A percentile compares a stretch with the other conserved stretches of the same genome.
Conservation (phyloP, 208 protist species). For the Leishmania turanica region DNA sequence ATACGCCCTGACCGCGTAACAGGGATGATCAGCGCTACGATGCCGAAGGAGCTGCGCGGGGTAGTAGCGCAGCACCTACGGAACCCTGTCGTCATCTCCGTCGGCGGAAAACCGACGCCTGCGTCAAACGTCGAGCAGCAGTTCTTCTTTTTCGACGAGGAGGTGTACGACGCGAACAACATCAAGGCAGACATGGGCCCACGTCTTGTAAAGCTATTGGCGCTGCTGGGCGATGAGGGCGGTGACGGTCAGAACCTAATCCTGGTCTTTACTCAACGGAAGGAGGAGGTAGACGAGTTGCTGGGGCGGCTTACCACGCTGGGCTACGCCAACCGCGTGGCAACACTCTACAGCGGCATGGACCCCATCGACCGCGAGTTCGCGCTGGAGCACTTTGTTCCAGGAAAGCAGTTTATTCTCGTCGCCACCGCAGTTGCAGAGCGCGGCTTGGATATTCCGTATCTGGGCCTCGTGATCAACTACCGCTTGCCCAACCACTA, state of each 20-base stretch:
- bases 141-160: slow-evolving; percentile 91
- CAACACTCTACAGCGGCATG: slow-evolving; percentile 91
- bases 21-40: slow-evolving; percentile 93
- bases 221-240: slow-evolving; percentile 87
- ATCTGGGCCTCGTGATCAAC: slow-evolving; percentile 99
- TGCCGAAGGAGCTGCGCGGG: slow-evolving; percentile 87
- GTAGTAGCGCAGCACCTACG: slow-evolving; percentile 69
- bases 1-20: slow-evolving; percentile 88
- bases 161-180: slow-evolving; percentile 75
- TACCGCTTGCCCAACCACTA: slow-evolving; percentile 99
- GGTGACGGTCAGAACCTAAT: slow-evolving; percentile 70
- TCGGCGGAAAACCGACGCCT: slow-evolving; percentile 84
- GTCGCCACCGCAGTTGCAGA: slow-evolving; percentile 89
- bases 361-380: slow-evolving; percentile 91
- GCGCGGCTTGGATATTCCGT: slow-evolving; percentile 97
- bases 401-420: slow-evolving; percentile 88
- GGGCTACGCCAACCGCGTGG: slow-evolving; percentile 84
- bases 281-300: slow-evolving; percentile 91
- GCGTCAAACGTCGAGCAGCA: slow-evolving; percentile 91
- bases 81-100: slow-evolving; percentile 86
- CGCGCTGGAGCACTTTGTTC: slow-evolving; percentile 86
- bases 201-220: slow-evolving; percentile 83
- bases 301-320: slow-evolving; percentile 67
- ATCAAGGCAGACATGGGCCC: slow-evolving; percentile 49
- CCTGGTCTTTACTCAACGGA: slow-evolving; percentile 93